Evolutionary conservation across 208 protist genomes (phyloP).

Genomic region (Jaenimonas drosophilae): DNA sequence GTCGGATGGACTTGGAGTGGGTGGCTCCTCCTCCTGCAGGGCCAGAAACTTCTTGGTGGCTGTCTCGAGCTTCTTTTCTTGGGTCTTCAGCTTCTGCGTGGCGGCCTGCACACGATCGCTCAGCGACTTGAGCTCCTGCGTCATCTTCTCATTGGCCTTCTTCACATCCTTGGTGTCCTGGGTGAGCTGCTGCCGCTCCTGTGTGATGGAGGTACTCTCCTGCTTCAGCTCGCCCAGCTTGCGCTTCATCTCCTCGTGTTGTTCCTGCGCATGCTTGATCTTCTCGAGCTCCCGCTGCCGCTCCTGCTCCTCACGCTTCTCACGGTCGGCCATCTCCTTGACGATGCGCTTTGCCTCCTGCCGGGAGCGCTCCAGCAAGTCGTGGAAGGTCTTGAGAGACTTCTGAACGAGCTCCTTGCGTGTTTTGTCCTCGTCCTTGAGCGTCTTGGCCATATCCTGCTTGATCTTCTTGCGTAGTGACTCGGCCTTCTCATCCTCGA

Average conservation of each 20-base stretch:
- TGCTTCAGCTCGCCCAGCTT: conserved; percentile 54
- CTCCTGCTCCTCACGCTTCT: conserved; percentile 72
- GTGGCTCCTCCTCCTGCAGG: conserved; percentile 27
- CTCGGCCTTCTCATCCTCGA: conserved; percentile 71
- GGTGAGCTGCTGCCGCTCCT: conserved; percentile 47
- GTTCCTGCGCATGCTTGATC: conserved; percentile 66
- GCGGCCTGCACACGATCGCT: conserved; percentile 33
- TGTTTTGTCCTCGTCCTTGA: conserved; percentile 76
- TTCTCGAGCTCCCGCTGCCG: conserved; percentile 65
- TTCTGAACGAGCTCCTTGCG: conserved; percentile 74
- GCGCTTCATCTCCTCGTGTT: conserved; percentile 49
- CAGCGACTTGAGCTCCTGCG: conserved; percentile 39
- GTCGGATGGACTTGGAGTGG: conserved; percentile 24
- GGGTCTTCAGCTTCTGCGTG: conserved; percentile 36
- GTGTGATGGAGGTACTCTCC: conserved; percentile 36
- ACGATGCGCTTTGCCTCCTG: conserved; percentile 63
- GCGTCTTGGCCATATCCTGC: conserved; percentile 65
- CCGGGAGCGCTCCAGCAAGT: conserved; percentile 53
- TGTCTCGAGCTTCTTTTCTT: conserved; percentile 53
- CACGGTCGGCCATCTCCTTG: conserved; percentile 65
- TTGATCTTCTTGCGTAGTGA: conserved; percentile 63
- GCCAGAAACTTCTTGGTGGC: conserved; percentile 23
- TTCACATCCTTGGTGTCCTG: conserved; percentile 53
- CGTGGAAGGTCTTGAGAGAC: conserved; percentile 53
- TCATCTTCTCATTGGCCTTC: conserved; percentile 37